phyloP scores from a whole-genome alignment of 1,284 basidiomycete genomes.

The Microbotryum saponariae region DNA sequence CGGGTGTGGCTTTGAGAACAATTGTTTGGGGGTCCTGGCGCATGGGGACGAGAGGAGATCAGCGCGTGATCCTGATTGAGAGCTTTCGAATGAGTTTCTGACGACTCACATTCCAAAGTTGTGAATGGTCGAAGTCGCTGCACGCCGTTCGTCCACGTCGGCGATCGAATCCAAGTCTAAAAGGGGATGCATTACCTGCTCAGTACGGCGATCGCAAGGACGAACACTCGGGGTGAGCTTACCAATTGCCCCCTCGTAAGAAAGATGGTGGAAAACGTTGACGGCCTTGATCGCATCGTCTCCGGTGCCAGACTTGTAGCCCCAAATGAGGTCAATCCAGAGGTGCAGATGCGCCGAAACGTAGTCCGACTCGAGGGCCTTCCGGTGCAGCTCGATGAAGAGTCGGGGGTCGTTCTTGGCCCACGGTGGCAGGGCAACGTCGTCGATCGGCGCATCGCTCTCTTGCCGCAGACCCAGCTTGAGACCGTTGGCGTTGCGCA shows the following conservation, averaged over 20 bases:
- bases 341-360: constrained; percentile 76
- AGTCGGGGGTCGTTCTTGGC: constrained; percentile 74
- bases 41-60: constrained; percentile 46
- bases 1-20: constrained; percentile 80
- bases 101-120: constrained; percentile 51
- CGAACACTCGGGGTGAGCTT: constrained; percentile 19
- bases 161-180: constrained; percentile 74
- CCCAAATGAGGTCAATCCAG: constrained; percentile 89
- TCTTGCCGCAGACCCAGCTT: constrained; percentile 70
- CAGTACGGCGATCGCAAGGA: neutral
- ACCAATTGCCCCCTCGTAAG: constrained; percentile 87
- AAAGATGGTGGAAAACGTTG: constrained; percentile 89
- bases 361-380: constrained; percentile 83
- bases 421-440: constrained; percentile 88
- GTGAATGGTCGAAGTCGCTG: constrained; percentile 89
- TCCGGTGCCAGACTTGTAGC: constrained; percentile 36
- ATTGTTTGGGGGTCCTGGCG: constrained; percentile 79
- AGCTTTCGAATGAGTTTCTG: constrained; percentile 27
- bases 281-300: constrained; percentile 43
- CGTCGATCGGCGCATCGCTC: constrained; percentile 71
- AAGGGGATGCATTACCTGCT: neutral
- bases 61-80: constrained; percentile 1
- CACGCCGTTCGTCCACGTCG: constrained; percentile 78
- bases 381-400: constrained; percentile 72
- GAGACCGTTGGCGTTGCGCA: constrained; percentile 49